Conservation (phyloP, 768 basidiomycete species). For the Panellus pusillus region DNA sequence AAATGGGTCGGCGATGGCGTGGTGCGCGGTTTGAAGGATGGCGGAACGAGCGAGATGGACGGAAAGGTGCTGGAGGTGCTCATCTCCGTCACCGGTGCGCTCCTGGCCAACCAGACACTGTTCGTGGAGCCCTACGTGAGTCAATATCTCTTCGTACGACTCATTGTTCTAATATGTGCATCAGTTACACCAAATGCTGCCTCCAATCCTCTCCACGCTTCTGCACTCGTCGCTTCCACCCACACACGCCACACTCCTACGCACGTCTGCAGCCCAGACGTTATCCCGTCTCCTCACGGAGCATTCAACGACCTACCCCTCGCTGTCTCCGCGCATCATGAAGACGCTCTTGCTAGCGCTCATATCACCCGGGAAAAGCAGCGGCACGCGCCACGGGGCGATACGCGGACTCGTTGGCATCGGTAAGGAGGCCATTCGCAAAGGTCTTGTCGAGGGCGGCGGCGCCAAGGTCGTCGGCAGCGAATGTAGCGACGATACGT, state of each 20-base stretch:
- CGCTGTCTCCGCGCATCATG: conserved; percentile 84
- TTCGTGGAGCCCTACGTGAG: conserved; percentile 96
- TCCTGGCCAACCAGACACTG: conserved; percentile 82
- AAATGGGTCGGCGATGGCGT: conserved; percentile 94
- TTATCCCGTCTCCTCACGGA: conserved; percentile 79
- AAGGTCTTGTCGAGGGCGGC: conserved; percentile 79
- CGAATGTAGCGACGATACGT: conserved; percentile 49
- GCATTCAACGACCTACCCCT: conserved; percentile 87
- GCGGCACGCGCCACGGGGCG: conserved; percentile 86
- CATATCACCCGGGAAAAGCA: conserved; percentile 65
- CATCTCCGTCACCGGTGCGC: conserved; percentile 80
- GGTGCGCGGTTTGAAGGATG: conserved; percentile 59
- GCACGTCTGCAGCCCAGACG: conserved; percentile 80
- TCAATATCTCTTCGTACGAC: conserved; percentile 15
- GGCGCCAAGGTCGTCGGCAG: conserved; percentile 74
- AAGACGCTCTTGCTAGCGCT: conserved; percentile 91
- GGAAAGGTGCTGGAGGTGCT: conserved; percentile 76
- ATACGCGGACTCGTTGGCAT: conserved; percentile 84
- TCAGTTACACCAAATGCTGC: conserved; percentile 94
- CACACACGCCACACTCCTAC: conserved; percentile 67
- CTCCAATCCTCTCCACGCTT: conserved; percentile 87
- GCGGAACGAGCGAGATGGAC: conserved; percentile 59
- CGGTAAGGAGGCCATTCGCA: conserved; percentile 80
- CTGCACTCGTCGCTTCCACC: conserved; percentile 84
- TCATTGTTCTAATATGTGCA: neutral